Evolutionary conservation across 2,329 filamentous ascomycete genomes (phyloP).

Genomic region (Fusarium sambucinum): DNA sequence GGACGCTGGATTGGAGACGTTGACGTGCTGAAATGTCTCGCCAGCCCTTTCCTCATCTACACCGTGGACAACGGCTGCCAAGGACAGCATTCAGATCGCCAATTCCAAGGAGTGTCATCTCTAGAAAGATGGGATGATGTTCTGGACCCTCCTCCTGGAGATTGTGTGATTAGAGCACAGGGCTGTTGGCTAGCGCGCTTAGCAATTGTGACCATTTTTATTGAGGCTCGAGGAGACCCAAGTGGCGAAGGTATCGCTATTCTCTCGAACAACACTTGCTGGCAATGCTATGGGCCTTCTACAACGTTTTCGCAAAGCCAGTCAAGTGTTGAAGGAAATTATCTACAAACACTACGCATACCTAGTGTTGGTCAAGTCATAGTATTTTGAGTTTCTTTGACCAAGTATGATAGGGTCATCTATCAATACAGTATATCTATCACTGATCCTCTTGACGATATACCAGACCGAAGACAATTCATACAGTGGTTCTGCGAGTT

Average conservation of each 20-base stretch:
- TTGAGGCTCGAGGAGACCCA: neutral
- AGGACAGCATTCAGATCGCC: neutral
- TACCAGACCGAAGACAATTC: no score
- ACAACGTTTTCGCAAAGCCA: neutral
- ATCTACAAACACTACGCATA: neutral
- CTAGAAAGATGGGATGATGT: neutral
- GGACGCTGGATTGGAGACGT: constrained; percentile 1
- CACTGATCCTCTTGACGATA: no score
- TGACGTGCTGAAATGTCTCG: neutral
- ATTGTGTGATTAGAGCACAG: neutral
- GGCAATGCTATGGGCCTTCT: neutral
- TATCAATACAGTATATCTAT: no score
- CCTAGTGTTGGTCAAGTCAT: neutral
- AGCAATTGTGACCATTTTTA: neutral
- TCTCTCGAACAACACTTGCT: neutral
- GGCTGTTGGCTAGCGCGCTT: neutral
- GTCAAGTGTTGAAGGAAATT: neutral
- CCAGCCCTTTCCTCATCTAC: neutral
- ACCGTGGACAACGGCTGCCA: neutral
- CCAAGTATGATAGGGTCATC: no score
- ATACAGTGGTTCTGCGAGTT: no score
- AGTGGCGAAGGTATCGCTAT: neutral
- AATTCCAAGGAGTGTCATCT: neutral
- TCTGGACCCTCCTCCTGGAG: neutral
- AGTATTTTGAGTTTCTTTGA: neutral